Conservation (phyloP, 257 asterid species). For the Solanum corneliomulleri region DNA sequence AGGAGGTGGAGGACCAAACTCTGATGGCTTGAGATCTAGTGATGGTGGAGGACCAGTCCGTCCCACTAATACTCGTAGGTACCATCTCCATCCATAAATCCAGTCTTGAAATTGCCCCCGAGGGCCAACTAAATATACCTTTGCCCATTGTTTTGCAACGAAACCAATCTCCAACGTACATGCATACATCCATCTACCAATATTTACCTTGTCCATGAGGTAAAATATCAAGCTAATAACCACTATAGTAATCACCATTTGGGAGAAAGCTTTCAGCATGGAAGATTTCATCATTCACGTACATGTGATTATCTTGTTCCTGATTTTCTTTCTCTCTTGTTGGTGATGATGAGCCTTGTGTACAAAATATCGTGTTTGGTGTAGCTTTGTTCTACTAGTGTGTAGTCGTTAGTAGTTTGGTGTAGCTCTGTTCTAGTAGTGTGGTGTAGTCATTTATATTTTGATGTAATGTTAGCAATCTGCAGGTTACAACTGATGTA, state of each 20-base stretch:
- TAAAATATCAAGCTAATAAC: conserved; percentile 62
- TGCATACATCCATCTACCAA: conserved; percentile 89
- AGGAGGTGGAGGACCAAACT: background rate
- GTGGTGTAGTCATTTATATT: no score
- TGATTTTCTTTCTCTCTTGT: conserved; percentile 19
- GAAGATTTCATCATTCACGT: conserved; percentile 46
- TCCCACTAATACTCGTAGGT: conserved; percentile 13
- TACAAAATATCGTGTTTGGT: conserved; percentile 30
- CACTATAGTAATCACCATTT: conserved; percentile 79
- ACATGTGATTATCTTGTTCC: conserved; percentile 14
- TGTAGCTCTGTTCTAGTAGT: no score
- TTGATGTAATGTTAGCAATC: no score
- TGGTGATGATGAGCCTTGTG: conserved; percentile 14
- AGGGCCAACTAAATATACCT: conserved; percentile 80
- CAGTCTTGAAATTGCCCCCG: conserved; percentile 79
- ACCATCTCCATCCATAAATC: conserved; percentile 94
- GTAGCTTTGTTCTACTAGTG: background rate
- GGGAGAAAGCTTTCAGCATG: conserved; percentile 70
- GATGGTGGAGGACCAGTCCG: background rate
- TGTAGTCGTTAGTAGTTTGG: no score
- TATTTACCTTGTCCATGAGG: conserved; percentile 86
- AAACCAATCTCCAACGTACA: conserved; percentile 86
- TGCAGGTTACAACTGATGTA: no score
- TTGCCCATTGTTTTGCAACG: conserved; percentile 68
- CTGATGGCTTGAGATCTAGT: background rate